Conservation (phyloP, 257 asterid species). For the Nyctanthes arbortristis region DNA sequence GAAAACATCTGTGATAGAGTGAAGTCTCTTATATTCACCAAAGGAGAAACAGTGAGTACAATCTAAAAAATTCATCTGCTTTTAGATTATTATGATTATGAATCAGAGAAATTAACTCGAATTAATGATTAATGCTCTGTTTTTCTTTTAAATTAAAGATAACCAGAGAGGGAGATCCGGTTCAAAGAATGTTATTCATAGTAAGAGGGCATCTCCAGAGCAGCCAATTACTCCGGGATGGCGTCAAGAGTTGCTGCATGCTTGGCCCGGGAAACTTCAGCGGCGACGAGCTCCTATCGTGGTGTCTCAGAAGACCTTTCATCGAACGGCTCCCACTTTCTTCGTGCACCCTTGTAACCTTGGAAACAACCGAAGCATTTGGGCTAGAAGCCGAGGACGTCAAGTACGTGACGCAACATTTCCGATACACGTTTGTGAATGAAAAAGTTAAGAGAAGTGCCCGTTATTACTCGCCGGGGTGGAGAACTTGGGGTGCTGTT, state of each 20-base stretch:
- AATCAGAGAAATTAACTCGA: too few relatives aligned
- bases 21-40: slow-evolving; percentile 84
- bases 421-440: slow-evolving; percentile 88
- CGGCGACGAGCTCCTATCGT: slow-evolving; percentile 92
- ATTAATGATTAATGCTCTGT: too few relatives aligned
- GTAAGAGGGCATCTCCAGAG: slow-evolving; percentile 97
- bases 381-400: slow-evolving; percentile 92
- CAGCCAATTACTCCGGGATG: slow-evolving; percentile 88
- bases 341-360: slow-evolving; percentile 68
- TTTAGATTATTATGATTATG: neutral
- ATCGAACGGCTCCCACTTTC: slow-evolving; percentile 88
- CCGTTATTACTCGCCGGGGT: slow-evolving; percentile 91
- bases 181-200: slow-evolving; percentile 84
- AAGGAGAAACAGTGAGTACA: slow-evolving; percentile 81
- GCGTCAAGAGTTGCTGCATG: slow-evolving; percentile 89
- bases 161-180: slow-evolving; percentile 93
- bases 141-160: slow-evolving; percentile 39
- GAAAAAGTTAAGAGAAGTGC: slow-evolving; percentile 94
- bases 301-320: slow-evolving; percentile 91
- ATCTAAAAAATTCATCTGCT: neutral
- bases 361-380: slow-evolving; percentile 88
- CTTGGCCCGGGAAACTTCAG: slow-evolving; percentile 96
- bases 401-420: slow-evolving; percentile 91
- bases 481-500: slow-evolving; percentile 98
- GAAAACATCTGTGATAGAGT: slow-evolving; percentile 96